Evolutionary conservation across 495 filamentous ascomycete genomes (phyloP), one percentile per base, ranked within the genome.

Genomic region (Xylaria acuta): DNA sequence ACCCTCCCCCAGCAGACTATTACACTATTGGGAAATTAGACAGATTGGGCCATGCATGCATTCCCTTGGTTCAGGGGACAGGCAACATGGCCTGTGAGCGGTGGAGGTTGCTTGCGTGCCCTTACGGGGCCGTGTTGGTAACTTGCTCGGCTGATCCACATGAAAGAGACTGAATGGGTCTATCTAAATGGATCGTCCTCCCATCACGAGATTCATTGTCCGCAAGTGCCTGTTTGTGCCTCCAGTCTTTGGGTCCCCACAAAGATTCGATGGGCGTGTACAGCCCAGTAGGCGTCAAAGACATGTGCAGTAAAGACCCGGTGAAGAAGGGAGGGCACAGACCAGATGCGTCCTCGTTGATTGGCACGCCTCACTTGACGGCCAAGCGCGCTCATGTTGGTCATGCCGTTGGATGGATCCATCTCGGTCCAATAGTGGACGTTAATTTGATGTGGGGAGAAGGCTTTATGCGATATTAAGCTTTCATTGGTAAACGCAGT

Each of bases 21-120:
- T 67, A 34, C 34, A n/a, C 32, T 43, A 41, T 59, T 74, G 78
- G 79, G 78, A 81, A 81, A 81, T 81, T 81, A 75, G 74, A 74
- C 58, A 62, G 74, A 76, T 64, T 73, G 71, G 73, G 70, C 73
- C n/a, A n/a, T n/a, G n/a, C n/a, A n/a, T n/a, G n/a, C 49, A 36
- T 70, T 32, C 54, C 68, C 47, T 64, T 69, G 25, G 62, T 69
- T 72, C 72, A 75, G 77, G 75, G 74, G 74, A 49, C 58, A 67
- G 73, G 77, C 72, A 45, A n/a, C 34, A 56, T 56, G 38, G 62
- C 69, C 71, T 69, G 75, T 74, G 71, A 65, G 72, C 72, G 73
- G 76, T 77, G 75, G 77, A 64, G 41, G 41, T 64, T 70, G 58
- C 40, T 64, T 70, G 68, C 49, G 41, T 40, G 27, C 58, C 58